These are phyloP conservation scores for Elaphomyces granulatus DNA, from an alignment of 495 filamentous ascomycete species.

Conservation along the genomic window DNA sequence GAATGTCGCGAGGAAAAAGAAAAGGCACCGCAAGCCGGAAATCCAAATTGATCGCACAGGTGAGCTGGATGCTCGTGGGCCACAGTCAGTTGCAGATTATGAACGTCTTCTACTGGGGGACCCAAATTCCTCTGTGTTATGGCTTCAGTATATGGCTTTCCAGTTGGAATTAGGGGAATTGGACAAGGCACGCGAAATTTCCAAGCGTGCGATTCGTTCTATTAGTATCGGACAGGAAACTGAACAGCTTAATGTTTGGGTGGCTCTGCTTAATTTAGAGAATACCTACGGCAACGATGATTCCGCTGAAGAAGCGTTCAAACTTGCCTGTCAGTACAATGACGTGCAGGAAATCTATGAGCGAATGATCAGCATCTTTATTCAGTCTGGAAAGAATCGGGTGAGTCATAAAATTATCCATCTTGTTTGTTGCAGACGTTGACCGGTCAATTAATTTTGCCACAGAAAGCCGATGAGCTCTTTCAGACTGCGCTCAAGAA, in stretches of 20 bases:
- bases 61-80: conserved; percentile 77
- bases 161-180: conserved; percentile 84
- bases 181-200: conserved; percentile 70
- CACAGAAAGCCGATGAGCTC: conserved; percentile 75
- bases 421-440: conserved; percentile 6
- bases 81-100: conserved; percentile 78
- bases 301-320: conserved; percentile 74
- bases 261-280: conserved; percentile 85
- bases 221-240: conserved; percentile 77
- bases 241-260: conserved; percentile 91
- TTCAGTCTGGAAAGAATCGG: conserved; percentile 69
- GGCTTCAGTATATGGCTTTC: conserved; percentile 95
- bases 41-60: conserved; percentile 79
- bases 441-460: conserved; percentile 26
- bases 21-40: conserved; percentile 61
- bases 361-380: conserved; percentile 82
- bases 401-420: conserved; percentile 20
- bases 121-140: conserved; percentile 75
- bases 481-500: conserved; percentile 78
- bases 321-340: conserved; percentile 85
- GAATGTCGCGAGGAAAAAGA: conserved; percentile 49
- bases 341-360: conserved; percentile 84
- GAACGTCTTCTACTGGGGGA: conserved; percentile 86
- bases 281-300: conserved; percentile 80
- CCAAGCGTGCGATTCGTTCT: conserved; percentile 73